Conservation (phyloP, 1,284 basidiomycete species). For the Clitocybe nebularis region DNA sequence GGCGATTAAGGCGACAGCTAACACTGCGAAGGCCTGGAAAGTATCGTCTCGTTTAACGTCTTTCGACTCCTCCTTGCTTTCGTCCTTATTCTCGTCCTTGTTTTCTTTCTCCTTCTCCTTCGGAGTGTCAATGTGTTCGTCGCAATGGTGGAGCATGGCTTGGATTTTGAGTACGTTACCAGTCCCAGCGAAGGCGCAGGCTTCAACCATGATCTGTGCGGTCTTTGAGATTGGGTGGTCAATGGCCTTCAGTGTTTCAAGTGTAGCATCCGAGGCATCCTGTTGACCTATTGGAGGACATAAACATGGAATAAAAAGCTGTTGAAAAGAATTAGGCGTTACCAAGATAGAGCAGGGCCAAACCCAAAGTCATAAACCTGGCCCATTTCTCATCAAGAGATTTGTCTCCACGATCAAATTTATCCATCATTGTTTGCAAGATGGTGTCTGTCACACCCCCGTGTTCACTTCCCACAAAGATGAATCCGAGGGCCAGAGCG, state of each 20-base stretch:
- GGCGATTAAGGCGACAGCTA: slow-evolving; percentile 92
- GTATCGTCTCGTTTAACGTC: slow-evolving; percentile 69
- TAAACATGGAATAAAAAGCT: slow-evolving; percentile 1
- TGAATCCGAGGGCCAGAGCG: slow-evolving; percentile 88
- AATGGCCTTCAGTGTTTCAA: slow-evolving; percentile 94
- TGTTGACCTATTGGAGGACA: slow-evolving; percentile 66
- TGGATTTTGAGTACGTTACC: slow-evolving; percentile 97
- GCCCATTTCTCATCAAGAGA: slow-evolving; percentile 91
- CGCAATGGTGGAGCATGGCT: slow-evolving; percentile 89
- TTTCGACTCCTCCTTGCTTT: slow-evolving; percentile 52
- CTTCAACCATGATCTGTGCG: slow-evolving; percentile 90
- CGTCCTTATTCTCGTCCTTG: slow-evolving; percentile 50
- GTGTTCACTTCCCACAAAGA: slow-evolving; percentile 94
- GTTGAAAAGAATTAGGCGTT: background rate
- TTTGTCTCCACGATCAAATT: slow-evolving; percentile 69
- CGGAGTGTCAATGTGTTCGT: slow-evolving; percentile 76
- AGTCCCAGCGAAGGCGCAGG: slow-evolving; percentile 93
- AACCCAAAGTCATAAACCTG: slow-evolving; percentile 85
- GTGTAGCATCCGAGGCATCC: slow-evolving; percentile 91
- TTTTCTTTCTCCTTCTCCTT: slow-evolving; percentile 52
- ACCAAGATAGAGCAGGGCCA: slow-evolving; percentile 93
- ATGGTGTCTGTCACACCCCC: slow-evolving; percentile 92
- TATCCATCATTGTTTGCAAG: slow-evolving; percentile 91
- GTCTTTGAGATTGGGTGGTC: slow-evolving; percentile 92
- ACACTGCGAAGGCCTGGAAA: slow-evolving; percentile 91